Conservation (phyloP, 129 eudicot species). For the Ambrosia artemisiifolia region DNA sequence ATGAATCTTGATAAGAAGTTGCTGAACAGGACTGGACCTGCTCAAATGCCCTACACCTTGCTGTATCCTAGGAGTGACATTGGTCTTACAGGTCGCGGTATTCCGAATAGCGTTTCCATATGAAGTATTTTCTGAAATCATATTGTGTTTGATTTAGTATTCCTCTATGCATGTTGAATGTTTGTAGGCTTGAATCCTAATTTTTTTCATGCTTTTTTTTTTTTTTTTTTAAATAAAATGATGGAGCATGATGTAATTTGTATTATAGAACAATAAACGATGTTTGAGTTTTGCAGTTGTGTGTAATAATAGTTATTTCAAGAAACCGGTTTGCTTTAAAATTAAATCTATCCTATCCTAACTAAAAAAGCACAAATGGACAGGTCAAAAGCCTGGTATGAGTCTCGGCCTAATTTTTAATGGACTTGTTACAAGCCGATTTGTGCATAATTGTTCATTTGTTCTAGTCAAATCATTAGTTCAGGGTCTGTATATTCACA, state of each 20-base stretch:
- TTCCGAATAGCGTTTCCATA: conserved; percentile 79
- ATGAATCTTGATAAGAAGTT: conserved; percentile 46
- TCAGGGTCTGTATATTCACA: too few relatives aligned
- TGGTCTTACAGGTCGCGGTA: conserved; percentile 84
- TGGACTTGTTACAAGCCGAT: too few relatives aligned
- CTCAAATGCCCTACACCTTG: conserved; percentile 70
- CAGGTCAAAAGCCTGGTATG: too few relatives aligned
- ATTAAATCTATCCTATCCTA: too few relatives aligned
- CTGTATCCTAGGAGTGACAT: conserved; percentile 56
- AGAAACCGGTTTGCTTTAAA: too few relatives aligned
- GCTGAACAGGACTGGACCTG: conserved; percentile 75
- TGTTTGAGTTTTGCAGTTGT: not conserved
- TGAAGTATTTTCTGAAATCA: not conserved
- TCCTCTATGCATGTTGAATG: not conserved
- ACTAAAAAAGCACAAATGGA: too few relatives aligned
- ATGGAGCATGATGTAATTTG: conserved; percentile 11
- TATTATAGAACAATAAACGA: conserved; percentile 1
- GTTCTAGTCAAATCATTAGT: too few relatives aligned
- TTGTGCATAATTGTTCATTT: too few relatives aligned
- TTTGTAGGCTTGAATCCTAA: not conserved
- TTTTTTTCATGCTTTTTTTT: conserved; percentile 5
- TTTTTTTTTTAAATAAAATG: not conserved
- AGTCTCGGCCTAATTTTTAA: too few relatives aligned
- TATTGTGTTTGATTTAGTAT: conserved; percentile 1
- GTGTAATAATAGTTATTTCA: too few relatives aligned